Evolutionary conservation across 1,139 yeast species (phyloP).

Genomic region (Protomyces inouyei): DNA sequence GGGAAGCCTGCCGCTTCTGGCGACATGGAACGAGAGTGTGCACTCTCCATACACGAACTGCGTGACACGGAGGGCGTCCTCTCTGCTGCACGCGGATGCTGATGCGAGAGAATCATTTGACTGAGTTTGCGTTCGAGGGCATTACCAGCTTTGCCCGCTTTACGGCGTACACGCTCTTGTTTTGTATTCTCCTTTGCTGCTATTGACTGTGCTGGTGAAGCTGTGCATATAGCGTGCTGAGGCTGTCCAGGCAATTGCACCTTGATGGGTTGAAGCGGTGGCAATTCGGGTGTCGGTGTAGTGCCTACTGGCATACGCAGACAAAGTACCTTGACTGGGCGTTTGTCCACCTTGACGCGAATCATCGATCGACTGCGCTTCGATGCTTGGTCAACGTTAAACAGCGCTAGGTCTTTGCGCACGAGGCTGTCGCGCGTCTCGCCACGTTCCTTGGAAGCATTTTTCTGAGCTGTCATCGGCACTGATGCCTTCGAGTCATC

Average conservation of each 20-base stretch:
- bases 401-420: too few relatives aligned
- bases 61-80: background rate
- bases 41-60: background rate
- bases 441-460: too few relatives aligned
- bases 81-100: background rate
- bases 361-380: background rate
- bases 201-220: background rate
- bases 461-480: too few relatives aligned
- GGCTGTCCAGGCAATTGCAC: background rate
- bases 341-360: background rate
- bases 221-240: background rate
- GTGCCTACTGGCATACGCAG: background rate
- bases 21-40: background rate
- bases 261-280: background rate
- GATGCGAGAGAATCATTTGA: background rate
- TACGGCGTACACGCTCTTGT: background rate
- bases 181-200: background rate
- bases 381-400: background rate
- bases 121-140: background rate
- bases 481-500: too few relatives aligned
- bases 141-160: background rate
- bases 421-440: too few relatives aligned
- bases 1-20: background rate
- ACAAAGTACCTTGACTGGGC: background rate
- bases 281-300: background rate